phyloP scores from a whole-genome alignment of 495 filamentous ascomycete species.

The Chaetomidium leptoderma region DNA sequence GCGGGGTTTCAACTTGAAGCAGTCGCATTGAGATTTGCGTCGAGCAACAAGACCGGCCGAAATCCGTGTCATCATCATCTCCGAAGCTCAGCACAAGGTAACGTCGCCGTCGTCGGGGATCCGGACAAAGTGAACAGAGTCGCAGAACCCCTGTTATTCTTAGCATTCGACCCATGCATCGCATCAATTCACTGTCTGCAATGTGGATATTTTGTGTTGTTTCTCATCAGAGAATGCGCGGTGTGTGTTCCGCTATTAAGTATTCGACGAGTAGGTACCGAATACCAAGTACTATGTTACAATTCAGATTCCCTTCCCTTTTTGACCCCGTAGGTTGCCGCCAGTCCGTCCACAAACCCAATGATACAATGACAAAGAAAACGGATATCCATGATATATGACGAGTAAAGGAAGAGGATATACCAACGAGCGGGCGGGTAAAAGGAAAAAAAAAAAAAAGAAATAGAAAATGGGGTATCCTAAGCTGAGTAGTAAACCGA shows the following conservation, averaged over 20 bases:
- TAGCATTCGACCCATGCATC: no score
- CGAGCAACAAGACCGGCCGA: no score
- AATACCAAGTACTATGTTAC: background rate
- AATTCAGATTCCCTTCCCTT: background rate
- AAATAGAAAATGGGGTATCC: slow-evolving; percentile 4
- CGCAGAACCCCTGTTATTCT: background rate
- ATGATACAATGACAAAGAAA: background rate
- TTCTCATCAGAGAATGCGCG: background rate
- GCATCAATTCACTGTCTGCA: background rate
- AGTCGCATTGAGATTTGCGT: no score
- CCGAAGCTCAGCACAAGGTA: no score
- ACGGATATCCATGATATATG: background rate
- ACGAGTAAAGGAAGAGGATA: background rate
- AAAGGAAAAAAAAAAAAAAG: background rate
- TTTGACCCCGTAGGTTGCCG: background rate
- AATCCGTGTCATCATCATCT: no score
- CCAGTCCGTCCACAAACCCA: background rate
- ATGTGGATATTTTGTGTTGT: background rate
- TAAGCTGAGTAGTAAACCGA: background rate
- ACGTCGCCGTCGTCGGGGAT: background rate
- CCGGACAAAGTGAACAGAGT: background rate
- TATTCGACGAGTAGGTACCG: background rate
- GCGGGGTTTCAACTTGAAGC: no score
- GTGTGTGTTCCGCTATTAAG: background rate
- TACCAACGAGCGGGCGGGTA: background rate